Conservation (phyloP, 2,329 filamentous ascomycete genomes). For the Paecilomyces fulvus region DNA sequence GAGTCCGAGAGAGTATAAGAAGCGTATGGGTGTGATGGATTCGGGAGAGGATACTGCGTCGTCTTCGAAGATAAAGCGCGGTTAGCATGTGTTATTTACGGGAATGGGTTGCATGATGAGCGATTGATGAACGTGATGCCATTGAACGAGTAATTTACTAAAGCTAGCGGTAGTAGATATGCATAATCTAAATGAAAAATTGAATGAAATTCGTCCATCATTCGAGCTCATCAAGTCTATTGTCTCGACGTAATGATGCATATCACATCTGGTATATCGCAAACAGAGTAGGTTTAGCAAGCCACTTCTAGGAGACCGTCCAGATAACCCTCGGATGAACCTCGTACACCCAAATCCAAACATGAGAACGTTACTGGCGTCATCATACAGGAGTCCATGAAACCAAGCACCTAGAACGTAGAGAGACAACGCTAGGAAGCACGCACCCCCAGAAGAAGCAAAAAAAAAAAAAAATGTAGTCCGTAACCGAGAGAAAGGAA, state of each 20-base stretch:
- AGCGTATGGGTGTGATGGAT: slow-evolving; percentile 39
- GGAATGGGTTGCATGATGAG: background rate
- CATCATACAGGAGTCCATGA: background rate
- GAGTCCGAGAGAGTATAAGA: slow-evolving; percentile 85
- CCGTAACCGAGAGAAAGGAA: background rate
- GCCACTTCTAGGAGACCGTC: background rate
- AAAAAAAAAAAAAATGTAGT: slow-evolving; percentile 7
- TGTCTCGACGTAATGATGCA: background rate
- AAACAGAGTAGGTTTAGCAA: background rate
- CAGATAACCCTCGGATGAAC: background rate
- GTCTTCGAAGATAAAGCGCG: background rate
- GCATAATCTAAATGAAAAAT: background rate
- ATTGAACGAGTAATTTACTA: background rate
- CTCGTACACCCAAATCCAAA: background rate
- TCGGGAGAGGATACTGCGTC: slow-evolving; percentile 19
- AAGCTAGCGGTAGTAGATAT: background rate
- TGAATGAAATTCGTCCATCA: background rate
- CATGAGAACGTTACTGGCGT: background rate
- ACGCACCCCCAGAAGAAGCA: background rate
- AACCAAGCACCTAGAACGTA: background rate
- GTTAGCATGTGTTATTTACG: background rate
- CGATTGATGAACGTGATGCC: background rate
- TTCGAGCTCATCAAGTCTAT: background rate
- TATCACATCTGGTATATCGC: background rate
- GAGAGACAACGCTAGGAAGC: background rate